These are phyloP conservation scores for Paraglomus brasilianum DNA, from an alignment of 192 early-diverging fungal species.

Conservation along the genomic window DNA sequence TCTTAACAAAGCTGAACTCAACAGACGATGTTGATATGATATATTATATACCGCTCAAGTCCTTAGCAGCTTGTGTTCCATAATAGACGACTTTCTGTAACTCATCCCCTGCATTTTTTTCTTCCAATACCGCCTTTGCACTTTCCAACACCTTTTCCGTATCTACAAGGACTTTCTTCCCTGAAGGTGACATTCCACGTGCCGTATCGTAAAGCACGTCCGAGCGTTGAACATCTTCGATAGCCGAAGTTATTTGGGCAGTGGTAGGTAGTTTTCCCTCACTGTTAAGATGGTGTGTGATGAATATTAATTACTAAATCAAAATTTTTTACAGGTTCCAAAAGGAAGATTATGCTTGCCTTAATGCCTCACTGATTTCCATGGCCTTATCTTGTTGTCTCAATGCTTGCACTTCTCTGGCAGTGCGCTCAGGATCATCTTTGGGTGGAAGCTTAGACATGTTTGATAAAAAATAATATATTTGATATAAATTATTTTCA, in stretches of 20 bases:
- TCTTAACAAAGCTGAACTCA: too few relatives aligned
- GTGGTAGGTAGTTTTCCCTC: slow-evolving; percentile 51
- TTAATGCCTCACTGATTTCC: not conserved
- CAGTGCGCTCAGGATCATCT: slow-evolving; percentile 3
- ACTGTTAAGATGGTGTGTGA: not conserved
- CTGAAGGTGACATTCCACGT: slow-evolving; percentile 42
- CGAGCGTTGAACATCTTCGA: slow-evolving; percentile 40
- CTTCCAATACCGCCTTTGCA: slow-evolving; percentile 38
- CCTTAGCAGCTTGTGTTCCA: slow-evolving; percentile 28
- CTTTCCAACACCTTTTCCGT: slow-evolving; percentile 40
- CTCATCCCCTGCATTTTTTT: slow-evolving; percentile 49
- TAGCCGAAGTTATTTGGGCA: slow-evolving; percentile 35
- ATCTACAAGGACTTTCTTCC: slow-evolving; percentile 47
- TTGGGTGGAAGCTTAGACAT: slow-evolving; percentile 6
- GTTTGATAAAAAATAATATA: too few relatives aligned
- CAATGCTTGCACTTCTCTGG: slow-evolving; percentile 5
- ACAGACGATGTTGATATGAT: not conserved
- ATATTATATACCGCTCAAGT: not conserved
- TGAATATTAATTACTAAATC: not conserved
- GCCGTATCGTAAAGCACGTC: slow-evolving; percentile 34
- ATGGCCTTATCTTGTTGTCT: not conserved
- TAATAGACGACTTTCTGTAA: slow-evolving; percentile 45
- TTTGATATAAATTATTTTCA: too few relatives aligned
- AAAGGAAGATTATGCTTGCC: not conserved
- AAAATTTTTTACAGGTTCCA: too few relatives aligned